Evolutionary conservation across 129 eudicot species (phyloP).

Genomic region (Flaveria robusta): DNA sequence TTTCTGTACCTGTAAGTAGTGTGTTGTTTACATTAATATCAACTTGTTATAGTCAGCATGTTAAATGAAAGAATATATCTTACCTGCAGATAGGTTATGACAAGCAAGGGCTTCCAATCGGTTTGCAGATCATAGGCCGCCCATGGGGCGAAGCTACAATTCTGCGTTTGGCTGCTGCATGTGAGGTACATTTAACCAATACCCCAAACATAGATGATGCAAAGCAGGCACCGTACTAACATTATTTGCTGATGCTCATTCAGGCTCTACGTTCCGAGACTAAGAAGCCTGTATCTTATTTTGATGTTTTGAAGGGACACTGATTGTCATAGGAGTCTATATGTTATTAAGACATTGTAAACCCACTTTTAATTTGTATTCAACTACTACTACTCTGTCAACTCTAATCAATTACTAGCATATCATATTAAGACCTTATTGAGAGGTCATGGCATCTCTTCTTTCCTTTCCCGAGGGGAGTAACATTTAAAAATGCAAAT

Average conservation of each 20-base stretch:
- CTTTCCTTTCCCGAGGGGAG: neutral
- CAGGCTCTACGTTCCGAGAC: conserved; percentile 57
- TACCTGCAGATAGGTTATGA: conserved; percentile 76
- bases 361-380: conserved; percentile 19
- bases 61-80: neutral
- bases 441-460: neutral
- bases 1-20: conserved; percentile 66
- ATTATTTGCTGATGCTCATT: conserved; percentile 12
- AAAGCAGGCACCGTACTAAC: conserved; percentile 6
- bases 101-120: conserved; percentile 93
- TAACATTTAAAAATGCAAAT: neutral
- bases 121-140: conserved; percentile 81
- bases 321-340: conserved; percentile 16
- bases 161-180: conserved; percentile 73
- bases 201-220: conserved; percentile 9
- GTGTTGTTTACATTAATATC: neutral
- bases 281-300: conserved; percentile 69
- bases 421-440: too few relatives aligned
- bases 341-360: neutral
- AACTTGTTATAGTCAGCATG: neutral
- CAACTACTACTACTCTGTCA: neutral
- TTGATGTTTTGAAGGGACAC: conserved; percentile 62
- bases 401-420: conserved; percentile 1
- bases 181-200: conserved; percentile 53
- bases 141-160: conserved; percentile 94